A percentile compares a stretch with the other conserved stretches of the same genome.
These are phyloP conservation scores for Aspergillus transmontanensis DNA, from an alignment of 2,329 filamentous ascomycete genomes.

Conservation along the genomic window DNA sequence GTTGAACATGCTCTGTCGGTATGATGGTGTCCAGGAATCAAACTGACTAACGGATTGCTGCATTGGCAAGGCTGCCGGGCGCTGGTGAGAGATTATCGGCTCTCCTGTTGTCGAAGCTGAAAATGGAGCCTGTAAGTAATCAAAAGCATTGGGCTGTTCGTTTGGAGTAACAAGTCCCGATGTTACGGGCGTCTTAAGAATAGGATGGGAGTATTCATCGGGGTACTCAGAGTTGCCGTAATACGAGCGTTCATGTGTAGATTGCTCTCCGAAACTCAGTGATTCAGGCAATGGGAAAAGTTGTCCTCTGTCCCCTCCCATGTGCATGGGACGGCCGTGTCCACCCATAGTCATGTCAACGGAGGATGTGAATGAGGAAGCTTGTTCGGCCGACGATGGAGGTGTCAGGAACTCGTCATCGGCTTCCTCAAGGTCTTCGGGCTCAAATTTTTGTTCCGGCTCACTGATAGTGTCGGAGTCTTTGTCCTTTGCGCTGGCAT, in stretches of 20 bases:
- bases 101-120: slow-evolving; percentile 25
- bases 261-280: slow-evolving; percentile 29
- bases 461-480: slow-evolving; percentile 33
- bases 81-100: slow-evolving; percentile 17
- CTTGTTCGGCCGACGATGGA: slow-evolving; percentile 28
- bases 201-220: slow-evolving; percentile 30
- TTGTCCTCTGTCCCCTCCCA: slow-evolving; percentile 19
- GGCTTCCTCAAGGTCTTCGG: slow-evolving; percentile 31
- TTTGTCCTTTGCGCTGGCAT: slow-evolving; percentile 36
- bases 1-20: slow-evolving; percentile 38
- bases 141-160: slow-evolving; percentile 32
- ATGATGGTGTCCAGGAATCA: slow-evolving; percentile 35
- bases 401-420: slow-evolving; percentile 32
- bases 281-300: slow-evolving; percentile 34
- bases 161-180: slow-evolving; percentile 33
- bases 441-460: slow-evolving; percentile 20
- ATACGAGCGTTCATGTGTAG: slow-evolving; percentile 31
- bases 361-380: slow-evolving; percentile 29
- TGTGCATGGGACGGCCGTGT: slow-evolving; percentile 24
- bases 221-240: slow-evolving; percentile 33
- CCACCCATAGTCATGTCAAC: slow-evolving; percentile 24
- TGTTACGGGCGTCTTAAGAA: slow-evolving; percentile 30
- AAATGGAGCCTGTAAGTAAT: slow-evolving; percentile 34
- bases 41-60: slow-evolving; percentile 27
- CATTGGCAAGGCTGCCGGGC: slow-evolving; percentile 22